Conservation (phyloP, 331 rosid genomes). For the Quercus lobata region DNA sequence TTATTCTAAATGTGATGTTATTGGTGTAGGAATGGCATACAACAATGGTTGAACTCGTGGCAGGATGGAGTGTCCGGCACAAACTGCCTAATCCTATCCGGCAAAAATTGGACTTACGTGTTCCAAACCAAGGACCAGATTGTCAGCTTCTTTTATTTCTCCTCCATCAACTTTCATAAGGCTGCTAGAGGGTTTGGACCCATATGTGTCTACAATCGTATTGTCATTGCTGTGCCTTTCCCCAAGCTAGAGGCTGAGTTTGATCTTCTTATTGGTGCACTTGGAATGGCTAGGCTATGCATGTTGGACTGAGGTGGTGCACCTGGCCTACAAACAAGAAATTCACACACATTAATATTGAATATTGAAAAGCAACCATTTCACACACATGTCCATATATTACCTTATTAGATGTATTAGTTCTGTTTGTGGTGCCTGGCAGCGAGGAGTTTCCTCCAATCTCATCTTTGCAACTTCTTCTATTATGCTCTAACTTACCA, state of each 20-base stretch:
- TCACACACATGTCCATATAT: no score
- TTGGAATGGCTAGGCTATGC: no score
- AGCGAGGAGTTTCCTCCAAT: no score
- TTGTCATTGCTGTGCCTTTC: slow-evolving; percentile 59
- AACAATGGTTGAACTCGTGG: slow-evolving; percentile 85
- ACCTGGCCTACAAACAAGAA: no score
- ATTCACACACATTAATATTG: no score
- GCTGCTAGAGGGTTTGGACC: slow-evolving; percentile 85
- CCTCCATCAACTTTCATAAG: slow-evolving; percentile 79
- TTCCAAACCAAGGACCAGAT: slow-evolving; percentile 82
- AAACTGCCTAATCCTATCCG: slow-evolving; percentile 68
- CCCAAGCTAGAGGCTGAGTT: slow-evolving; percentile 69
- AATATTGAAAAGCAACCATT: no score
- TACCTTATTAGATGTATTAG: no score
- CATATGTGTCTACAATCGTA: slow-evolving; percentile 51
- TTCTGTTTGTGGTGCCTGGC: no score
- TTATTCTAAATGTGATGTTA: neutral
- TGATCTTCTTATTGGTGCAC: slow-evolving; percentile 26
- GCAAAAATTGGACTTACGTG: slow-evolving; percentile 63
- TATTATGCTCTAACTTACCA: no score
- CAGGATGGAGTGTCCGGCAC: slow-evolving; percentile 95
- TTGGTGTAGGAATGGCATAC: slow-evolving; percentile 47
- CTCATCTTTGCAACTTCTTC: no score
- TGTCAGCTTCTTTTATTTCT: slow-evolving; percentile 81
- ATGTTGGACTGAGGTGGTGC: no score